These are phyloP conservation scores for Colletotrichum viniferum DNA, from an alignment of 2,329 filamentous ascomycete species.

Conservation along the genomic window DNA sequence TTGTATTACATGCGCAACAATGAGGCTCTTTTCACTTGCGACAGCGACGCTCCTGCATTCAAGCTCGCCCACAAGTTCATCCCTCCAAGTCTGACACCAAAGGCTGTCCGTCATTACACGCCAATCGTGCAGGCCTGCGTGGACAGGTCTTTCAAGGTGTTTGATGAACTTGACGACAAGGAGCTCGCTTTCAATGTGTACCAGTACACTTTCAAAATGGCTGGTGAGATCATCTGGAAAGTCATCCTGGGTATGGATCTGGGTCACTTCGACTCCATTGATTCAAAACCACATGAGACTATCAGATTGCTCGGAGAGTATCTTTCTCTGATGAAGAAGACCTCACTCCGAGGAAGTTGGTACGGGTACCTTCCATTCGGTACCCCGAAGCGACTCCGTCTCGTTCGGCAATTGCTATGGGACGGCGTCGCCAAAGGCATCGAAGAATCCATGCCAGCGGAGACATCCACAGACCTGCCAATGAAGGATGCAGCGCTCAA, in stretches of 20 bases:
- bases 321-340: constrained; percentile 13
- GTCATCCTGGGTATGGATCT: not conserved
- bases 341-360: not conserved
- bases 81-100: not conserved
- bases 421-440: not conserved
- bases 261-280: not conserved
- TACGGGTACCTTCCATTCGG: constrained; percentile 6
- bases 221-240: not conserved
- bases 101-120: not conserved
- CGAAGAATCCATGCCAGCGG: not conserved
- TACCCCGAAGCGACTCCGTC: not conserved
- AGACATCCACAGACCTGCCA: not conserved
- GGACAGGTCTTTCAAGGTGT: not conserved
- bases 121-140: not conserved
- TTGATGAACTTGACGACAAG: not conserved
- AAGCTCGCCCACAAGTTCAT: not conserved
- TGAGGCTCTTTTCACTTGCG: not conserved
- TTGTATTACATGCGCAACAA: constrained; percentile 7
- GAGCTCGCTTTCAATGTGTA: constrained; percentile 9
- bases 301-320: constrained; percentile 2
- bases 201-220: constrained; percentile 4
- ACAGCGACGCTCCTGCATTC: not conserved
- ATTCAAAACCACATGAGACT: not conserved
- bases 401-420: not conserved
- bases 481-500: not conserved